Conservation (phyloP, 202 grass and related monocot genomes). For the Cymbopogon flexuosus region DNA sequence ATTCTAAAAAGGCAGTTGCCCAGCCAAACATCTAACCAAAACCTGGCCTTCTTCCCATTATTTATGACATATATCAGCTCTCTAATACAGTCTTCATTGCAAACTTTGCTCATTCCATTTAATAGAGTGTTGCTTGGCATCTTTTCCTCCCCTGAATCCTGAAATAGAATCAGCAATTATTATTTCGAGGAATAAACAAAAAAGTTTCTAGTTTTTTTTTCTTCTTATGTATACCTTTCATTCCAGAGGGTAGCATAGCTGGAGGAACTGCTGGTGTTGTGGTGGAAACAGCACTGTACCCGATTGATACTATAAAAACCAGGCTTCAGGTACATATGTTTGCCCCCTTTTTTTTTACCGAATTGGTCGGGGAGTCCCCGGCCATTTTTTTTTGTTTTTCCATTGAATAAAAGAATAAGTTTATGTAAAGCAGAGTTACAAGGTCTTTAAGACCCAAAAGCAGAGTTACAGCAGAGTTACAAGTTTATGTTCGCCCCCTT, state of each 20-base stretch:
- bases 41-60: not conserved
- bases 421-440: too few relatives aligned
- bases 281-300: slow-evolving; percentile 75
- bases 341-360: too few relatives aligned
- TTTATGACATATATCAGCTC: not conserved
- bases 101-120: not conserved
- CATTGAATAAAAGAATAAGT: too few relatives aligned
- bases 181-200: not conserved
- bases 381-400: too few relatives aligned
- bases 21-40: not conserved
- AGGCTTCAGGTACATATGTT: slow-evolving; percentile 59
- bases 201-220: not conserved
- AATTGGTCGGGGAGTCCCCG: too few relatives aligned
- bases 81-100: not conserved
- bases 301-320: slow-evolving; percentile 87
- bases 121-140: not conserved
- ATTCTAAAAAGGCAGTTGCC: not conserved
- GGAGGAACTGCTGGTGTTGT: slow-evolving; percentile 82
- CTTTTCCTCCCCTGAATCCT: not conserved
- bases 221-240: not conserved
- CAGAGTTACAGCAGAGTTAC: too few relatives aligned
- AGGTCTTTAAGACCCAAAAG: too few relatives aligned
- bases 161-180: not conserved
- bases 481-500: too few relatives aligned
- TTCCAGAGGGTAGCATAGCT: slow-evolving; percentile 74